These are phyloP conservation scores for Melastoma malabathricum DNA, from an alignment of 345 rosid species.

Conservation along the genomic window DNA sequence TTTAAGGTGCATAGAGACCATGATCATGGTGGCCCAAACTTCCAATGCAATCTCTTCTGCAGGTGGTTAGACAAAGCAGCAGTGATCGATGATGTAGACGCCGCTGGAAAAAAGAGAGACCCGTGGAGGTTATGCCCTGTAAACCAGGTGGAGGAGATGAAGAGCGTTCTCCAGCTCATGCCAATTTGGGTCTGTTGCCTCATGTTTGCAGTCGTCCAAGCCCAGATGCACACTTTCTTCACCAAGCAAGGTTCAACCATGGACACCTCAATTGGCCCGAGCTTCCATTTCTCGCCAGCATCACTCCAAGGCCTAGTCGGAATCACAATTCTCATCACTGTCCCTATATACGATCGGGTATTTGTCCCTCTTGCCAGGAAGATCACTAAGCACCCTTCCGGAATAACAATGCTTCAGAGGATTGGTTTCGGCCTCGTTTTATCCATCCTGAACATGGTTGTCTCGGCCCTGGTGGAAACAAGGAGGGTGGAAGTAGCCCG, in stretches of 20 bases:
- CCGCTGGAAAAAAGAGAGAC: slow-evolving; percentile 22
- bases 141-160: slow-evolving; percentile 86
- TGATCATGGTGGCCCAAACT: background rate
- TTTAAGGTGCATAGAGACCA: background rate
- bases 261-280: slow-evolving; percentile 39
- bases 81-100: slow-evolving; percentile 45
- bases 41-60: slow-evolving; percentile 1
- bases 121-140: slow-evolving; percentile 74
- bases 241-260: slow-evolving; percentile 73
- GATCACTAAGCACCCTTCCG: slow-evolving; percentile 49
- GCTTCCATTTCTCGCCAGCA: slow-evolving; percentile 61
- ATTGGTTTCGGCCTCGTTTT: slow-evolving; percentile 63
- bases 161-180: slow-evolving; percentile 48
- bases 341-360: slow-evolving; percentile 50
- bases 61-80: slow-evolving; percentile 78
- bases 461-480: slow-evolving; percentile 52
- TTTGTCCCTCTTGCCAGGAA: slow-evolving; percentile 50
- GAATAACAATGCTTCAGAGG: slow-evolving; percentile 69
- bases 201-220: slow-evolving; percentile 48
- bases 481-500: slow-evolving; percentile 43
- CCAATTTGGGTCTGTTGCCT: slow-evolving; percentile 76
- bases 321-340: slow-evolving; percentile 43
- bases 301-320: slow-evolving; percentile 61
- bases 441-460: slow-evolving; percentile 43
- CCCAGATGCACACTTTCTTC: slow-evolving; percentile 70